Percentiles rank a stretch among this genome's conserved stretches.
Conservation (phyloP, 164 flowering plant species). For the Vitis cinerea region DNA sequence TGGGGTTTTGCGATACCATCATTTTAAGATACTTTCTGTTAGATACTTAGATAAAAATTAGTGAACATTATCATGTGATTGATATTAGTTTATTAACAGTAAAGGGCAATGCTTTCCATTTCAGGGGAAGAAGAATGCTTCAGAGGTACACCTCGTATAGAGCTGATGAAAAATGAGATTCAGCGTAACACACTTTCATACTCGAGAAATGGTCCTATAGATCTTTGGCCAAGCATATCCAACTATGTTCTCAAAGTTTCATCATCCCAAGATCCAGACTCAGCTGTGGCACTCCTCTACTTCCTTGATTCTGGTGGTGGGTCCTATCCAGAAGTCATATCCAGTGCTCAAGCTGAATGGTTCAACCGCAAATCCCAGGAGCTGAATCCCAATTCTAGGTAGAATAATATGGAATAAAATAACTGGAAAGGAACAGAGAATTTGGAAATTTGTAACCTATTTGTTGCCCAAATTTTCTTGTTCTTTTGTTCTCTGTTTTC, state of each 20-base stretch:
- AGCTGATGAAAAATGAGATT: constrained; percentile 65
- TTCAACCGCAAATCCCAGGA: constrained; percentile 46
- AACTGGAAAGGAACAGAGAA: not conserved
- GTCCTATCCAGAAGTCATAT: constrained; percentile 83
- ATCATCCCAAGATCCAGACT: constrained; percentile 35
- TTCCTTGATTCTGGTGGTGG: constrained; percentile 97
- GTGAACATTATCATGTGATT: not conserved
- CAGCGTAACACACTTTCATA: constrained; percentile 36
- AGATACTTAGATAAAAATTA: not conserved
- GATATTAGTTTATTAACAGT: not conserved
- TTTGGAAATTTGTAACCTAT: not conserved
- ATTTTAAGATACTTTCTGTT: too few species aligned
- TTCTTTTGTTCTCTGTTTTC: not conserved
- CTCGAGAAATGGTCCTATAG: constrained; percentile 60
- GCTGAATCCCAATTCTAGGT: constrained; percentile 77
- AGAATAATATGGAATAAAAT: not conserved
- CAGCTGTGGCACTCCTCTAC: constrained; percentile 53
- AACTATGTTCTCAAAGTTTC: constrained; percentile 68
- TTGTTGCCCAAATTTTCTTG: not conserved
- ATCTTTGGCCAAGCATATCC: constrained; percentile 89
- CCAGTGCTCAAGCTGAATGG: constrained; percentile 81
- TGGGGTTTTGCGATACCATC: too few species aligned
- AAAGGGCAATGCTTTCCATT: constrained; percentile 1
- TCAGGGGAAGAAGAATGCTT: constrained; percentile 55
- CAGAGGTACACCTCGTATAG: constrained; percentile 60